Evolutionary conservation across 768 basidiomycete species (phyloP), one percentile per base, ranked within the genome.

Genomic region (Russula vinacea): DNA sequence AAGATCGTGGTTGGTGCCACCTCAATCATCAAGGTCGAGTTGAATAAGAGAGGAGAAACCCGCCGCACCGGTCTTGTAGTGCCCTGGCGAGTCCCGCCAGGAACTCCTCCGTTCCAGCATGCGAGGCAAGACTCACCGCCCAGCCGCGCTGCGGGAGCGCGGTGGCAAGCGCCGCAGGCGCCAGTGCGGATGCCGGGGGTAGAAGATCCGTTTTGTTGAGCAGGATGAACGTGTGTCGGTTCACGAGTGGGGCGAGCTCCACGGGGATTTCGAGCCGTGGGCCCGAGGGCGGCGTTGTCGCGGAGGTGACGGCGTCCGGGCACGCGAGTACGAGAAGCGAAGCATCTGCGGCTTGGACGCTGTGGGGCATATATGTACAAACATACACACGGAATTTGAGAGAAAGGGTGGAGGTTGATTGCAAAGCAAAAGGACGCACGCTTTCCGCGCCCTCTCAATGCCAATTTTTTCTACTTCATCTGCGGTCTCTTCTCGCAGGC

Each of bases 391-490:
- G 24, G 7, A 3, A 14, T 35, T 37, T 17, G 56, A 57, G 16
- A 19, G 26, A 39, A 13, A 39, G 7, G 40, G 47, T 37, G 35
- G 50, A 32, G 9, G 8, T 11, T 39, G 56, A 60, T 49, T 47
- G 58, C 50, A 50, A 55, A 53, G 52, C 17, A 16, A 37, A 24
- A 17, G 16, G 7, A 77, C 88, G 69, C 66, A 93, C 93, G 83
- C 79, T 50, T 81, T 76, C 52, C 76, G 76, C 0, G 93, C 94
- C 37, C 89, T 81, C 67, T 89, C 81, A 19, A 96, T 82, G 0
- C 94, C 94, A 51, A 95, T 92, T 37, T 73, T 79, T 74, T 97
- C 94, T 2, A 95, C 87, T 3, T 83, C 70, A 67, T 93, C 86
- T 9, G 81, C 75, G 0, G 89, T 87, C 61, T 78, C 74, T 33